Evolutionary conservation across 2,329 filamentous ascomycete species (phyloP).

Genomic region (Leptographium lundbergii): DNA sequence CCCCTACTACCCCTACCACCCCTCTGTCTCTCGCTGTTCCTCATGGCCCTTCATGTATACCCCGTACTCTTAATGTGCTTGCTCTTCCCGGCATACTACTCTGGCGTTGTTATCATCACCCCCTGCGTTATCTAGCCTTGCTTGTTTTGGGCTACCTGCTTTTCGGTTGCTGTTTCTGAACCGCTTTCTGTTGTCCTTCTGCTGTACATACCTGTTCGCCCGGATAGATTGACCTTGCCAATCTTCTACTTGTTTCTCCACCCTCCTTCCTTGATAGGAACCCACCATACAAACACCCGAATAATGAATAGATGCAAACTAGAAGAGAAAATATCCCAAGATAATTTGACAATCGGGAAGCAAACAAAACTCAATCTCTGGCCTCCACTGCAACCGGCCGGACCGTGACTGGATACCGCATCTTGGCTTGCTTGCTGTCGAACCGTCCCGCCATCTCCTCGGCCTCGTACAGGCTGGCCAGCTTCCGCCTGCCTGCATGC

Average conservation of each 20-base stretch:
- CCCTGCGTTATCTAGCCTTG: too few relatives aligned
- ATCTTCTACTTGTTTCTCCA: neutral
- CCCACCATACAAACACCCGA: too few relatives aligned
- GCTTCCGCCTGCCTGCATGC: slow-evolving; percentile 24
- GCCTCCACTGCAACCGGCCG: neutral
- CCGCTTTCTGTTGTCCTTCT: neutral
- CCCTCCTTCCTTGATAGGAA: too few relatives aligned
- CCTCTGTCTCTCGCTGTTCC: too few relatives aligned
- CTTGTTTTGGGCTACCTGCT: neutral
- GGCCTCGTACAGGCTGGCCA: slow-evolving; percentile 42
- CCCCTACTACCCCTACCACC: too few relatives aligned
- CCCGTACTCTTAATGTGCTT: too few relatives aligned
- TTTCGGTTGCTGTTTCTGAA: neutral
- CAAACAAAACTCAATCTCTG: too few relatives aligned
- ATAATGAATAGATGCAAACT: neutral
- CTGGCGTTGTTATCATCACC: too few relatives aligned
- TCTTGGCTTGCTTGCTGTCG: slow-evolving; percentile 8
- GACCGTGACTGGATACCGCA: slow-evolving; percentile 4
- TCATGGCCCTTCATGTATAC: too few relatives aligned
- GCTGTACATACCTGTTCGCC: neutral
- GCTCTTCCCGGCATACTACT: too few relatives aligned
- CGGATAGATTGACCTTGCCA: neutral
- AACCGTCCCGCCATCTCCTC: slow-evolving; percentile 25
- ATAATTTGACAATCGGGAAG: too few relatives aligned
- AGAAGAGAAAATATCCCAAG: neutral